Evolutionary conservation across 148 eudicot genomes (phyloP).

Genomic region (Euryodendron excelsum): DNA sequence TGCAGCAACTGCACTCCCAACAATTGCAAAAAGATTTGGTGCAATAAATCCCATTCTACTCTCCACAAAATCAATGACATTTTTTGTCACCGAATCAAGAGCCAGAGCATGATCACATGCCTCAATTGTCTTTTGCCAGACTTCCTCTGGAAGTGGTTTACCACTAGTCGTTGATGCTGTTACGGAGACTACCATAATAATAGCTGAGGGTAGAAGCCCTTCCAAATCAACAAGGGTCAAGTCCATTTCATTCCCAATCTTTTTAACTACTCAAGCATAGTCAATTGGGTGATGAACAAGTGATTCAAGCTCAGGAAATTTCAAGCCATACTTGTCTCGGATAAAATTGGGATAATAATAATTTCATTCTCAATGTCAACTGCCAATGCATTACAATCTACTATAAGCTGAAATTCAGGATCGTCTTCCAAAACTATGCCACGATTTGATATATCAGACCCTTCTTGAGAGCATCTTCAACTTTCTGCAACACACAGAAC

Average conservation of each 20-base stretch:
- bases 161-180: slow-evolving; percentile 98
- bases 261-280: slow-evolving; percentile 92
- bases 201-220: slow-evolving; percentile 94
- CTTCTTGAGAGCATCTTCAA: slow-evolving; percentile 68
- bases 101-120: slow-evolving; percentile 94
- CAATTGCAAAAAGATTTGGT: slow-evolving; percentile 92
- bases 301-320: slow-evolving; percentile 96
- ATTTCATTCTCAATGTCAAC: slow-evolving; percentile 96
- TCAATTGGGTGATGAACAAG: slow-evolving; percentile 98
- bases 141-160: slow-evolving; percentile 89
- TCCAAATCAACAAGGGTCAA: slow-evolving; percentile 92
- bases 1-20: slow-evolving; percentile 97
- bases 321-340: slow-evolving; percentile 87
- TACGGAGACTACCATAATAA: slow-evolving; percentile 94
- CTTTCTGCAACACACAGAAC: slow-evolving; percentile 56
- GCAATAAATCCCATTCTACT: slow-evolving; percentile 95
- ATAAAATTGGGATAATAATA: slow-evolving; percentile 80
- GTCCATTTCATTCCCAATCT: slow-evolving; percentile 86
- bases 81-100: slow-evolving; percentile 81
- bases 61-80: slow-evolving; percentile 95
- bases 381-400: slow-evolving; percentile 82
- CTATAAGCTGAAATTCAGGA: slow-evolving; percentile 87
- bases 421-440: slow-evolving; percentile 82
- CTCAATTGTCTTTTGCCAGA: slow-evolving; percentile 73
- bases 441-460: slow-evolving; percentile 52